Evolutionary conservation across 2,329 filamentous ascomycete species (phyloP), one percentile per base, ranked within the genome.

Genomic region (Rhynchosporium secalis): DNA sequence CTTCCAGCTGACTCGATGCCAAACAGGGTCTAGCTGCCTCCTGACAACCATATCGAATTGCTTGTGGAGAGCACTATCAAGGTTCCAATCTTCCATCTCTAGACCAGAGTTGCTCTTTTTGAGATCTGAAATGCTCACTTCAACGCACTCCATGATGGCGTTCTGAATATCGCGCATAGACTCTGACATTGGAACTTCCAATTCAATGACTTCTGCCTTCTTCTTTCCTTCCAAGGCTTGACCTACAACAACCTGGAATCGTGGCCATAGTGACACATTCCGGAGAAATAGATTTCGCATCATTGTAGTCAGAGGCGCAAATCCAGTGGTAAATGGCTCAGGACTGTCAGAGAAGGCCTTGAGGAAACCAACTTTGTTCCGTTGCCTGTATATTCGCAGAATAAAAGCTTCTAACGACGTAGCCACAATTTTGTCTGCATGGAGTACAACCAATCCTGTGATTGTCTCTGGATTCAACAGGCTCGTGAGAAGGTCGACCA

Each of bases 321-420:
- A 98, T 1, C 93, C 94, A 0, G 85, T 87, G 0, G 91, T 89
- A 72, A 99, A 96, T 0, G 93, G 90, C 72, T 98, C 93, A 0
- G 95, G 94, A 40, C 88, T 90, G 74, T 99, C 95, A 0, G 93
- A 95, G 73, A 99, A 96, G 12, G 95, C 95, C 73, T 99, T 99
- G 38, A 99, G 80, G 70, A 99, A 98, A 40, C 95, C 95, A 38
- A 78, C 81, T 78, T 96, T 96, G 76, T 99, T 99, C 80, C 91
- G 91, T 77, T 98, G 94, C 64, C 95, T 85, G 74, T 93, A 99
- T 60, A 97, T 91, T 45, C 95, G 86, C 63, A 98, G 80, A 65
- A 99, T 97, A 76, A 99, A 99, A 6, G 95, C 94, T 75, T 99
- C 95, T 2, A 93, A 79, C 1, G 92, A 95, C 0, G 93, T 97